These are phyloP conservation scores for Populus hybrid DNA, from an alignment of 441 rosid species.

Conservation along the genomic window DNA sequence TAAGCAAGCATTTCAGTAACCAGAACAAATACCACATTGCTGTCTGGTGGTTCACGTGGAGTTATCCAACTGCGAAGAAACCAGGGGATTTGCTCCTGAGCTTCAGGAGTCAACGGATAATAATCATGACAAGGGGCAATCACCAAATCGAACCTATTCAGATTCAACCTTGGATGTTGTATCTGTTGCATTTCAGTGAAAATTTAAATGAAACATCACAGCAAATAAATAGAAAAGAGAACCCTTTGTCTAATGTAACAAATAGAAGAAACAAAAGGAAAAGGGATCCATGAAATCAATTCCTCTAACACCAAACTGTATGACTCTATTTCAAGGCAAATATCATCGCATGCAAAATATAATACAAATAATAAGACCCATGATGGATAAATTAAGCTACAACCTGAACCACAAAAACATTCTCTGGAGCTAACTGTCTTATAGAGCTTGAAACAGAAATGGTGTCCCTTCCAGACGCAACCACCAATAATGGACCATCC, in stretches of 20 bases:
- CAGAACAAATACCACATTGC: constrained; percentile 60
- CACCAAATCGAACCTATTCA: constrained; percentile 89
- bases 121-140: constrained; percentile 86
- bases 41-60: constrained; percentile 73
- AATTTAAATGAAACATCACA: constrained; percentile 6
- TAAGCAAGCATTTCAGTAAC: constrained; percentile 1
- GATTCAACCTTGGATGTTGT: constrained; percentile 79
- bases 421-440: constrained; percentile 71
- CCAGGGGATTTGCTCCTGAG: constrained; percentile 70
- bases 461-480: constrained; percentile 91
- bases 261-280: neutral
- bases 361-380: neutral
- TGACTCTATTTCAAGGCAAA: neutral
- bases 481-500: constrained; percentile 84
- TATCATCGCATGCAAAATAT: neutral
- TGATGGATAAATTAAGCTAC: constrained; percentile 1
- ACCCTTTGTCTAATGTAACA: neutral
- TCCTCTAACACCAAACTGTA: neutral
- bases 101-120: constrained; percentile 76
- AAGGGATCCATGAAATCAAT: neutral
- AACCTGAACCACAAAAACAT: constrained; percentile 90
- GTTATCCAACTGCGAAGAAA: constrained; percentile 80
- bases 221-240: neutral
- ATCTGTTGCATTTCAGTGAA: constrained; percentile 43
- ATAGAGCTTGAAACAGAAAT: constrained; percentile 70